These are phyloP conservation scores for Omphalotus olearius DNA, from an alignment of 1,284 basidiomycete species.

Conservation along the genomic window DNA sequence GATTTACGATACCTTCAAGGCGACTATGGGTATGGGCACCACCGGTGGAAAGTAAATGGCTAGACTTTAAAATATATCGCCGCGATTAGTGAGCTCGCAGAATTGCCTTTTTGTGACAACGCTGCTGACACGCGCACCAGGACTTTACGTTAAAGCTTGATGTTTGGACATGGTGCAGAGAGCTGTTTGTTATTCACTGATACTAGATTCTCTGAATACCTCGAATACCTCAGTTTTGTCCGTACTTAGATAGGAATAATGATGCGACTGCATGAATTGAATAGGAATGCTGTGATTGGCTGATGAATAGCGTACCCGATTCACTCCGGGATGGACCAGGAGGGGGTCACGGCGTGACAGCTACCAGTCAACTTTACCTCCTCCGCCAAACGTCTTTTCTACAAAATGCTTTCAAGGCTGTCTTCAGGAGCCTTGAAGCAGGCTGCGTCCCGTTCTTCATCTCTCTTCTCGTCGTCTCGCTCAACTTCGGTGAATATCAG, in stretches of 20 bases:
- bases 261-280: background rate
- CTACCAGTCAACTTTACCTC: too few relatives aligned
- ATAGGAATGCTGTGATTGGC: slow-evolving; percentile 8
- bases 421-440: slow-evolving; percentile 62
- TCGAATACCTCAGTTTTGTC: background rate
- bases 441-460: slow-evolving; percentile 39
- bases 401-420: slow-evolving; percentile 76
- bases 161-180: background rate
- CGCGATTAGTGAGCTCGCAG: background rate
- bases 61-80: background rate
- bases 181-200: background rate
- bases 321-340: slow-evolving; percentile 4
- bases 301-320: slow-evolving; percentile 2
- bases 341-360: background rate
- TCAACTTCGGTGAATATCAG: slow-evolving; percentile 37
- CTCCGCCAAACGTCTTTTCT: slow-evolving; percentile 14
- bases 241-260: slow-evolving; percentile 9
- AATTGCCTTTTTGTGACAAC: background rate
- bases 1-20: slow-evolving; percentile 84
- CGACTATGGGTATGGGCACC: slow-evolving; percentile 75
- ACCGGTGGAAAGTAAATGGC: slow-evolving; percentile 74
- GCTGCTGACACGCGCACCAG: slow-evolving; percentile 2
- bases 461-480: slow-evolving; percentile 35
- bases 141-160: background rate
- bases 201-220: background rate